Evolutionary conservation across 2,329 filamentous ascomycete genomes (phyloP), one percentile per base, ranked within the genome.

Genomic region (Colletotrichum noveboracense): DNA sequence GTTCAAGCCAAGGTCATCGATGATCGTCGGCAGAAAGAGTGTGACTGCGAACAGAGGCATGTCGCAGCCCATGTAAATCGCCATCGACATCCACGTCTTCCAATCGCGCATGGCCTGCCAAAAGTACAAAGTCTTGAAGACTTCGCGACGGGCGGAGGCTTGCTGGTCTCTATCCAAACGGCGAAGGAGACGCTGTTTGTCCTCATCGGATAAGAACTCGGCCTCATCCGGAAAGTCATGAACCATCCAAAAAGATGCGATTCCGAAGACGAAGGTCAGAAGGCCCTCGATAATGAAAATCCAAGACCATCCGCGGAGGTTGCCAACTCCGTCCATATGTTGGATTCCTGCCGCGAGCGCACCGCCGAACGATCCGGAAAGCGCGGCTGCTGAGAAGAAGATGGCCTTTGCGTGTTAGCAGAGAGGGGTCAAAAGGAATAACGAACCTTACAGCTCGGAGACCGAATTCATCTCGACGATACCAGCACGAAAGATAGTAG

Each of bases 401-500:
- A 96, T 91, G 16, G 95, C 94, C 79, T 79, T 18, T 14, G 80
- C 7, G 4, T 10, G 1, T 66, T 4, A 62, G 34, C 18, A 55
- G 13, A 28, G 12, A 18, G 3, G 12, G 1, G 9, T 2, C 2
- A 12, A 28, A 8, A 13, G 6, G 3, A 13, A 8, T 1, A 32
- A 21, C 6, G 30, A 21, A 14, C 61, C 75, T 13, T 48, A 71
- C 85, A 52, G 94, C 92, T 43, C 95, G 91, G n/a, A 95, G 89
- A 66, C 94, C 95, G 70, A 97, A 94, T 80, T 97, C 95, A 18
- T 89, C 91, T 43, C 95, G 89, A 81, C 91, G 93, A 80, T 97
- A 98, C 95, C 95, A 97, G 81, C 94, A 96, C 0, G 92, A 94
- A 0, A 97, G 89, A 81, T 96, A 96, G 83, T 95, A 96, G 78